Conservation (phyloP, 805 yeast species). For the Saturnispora besseyi region DNA sequence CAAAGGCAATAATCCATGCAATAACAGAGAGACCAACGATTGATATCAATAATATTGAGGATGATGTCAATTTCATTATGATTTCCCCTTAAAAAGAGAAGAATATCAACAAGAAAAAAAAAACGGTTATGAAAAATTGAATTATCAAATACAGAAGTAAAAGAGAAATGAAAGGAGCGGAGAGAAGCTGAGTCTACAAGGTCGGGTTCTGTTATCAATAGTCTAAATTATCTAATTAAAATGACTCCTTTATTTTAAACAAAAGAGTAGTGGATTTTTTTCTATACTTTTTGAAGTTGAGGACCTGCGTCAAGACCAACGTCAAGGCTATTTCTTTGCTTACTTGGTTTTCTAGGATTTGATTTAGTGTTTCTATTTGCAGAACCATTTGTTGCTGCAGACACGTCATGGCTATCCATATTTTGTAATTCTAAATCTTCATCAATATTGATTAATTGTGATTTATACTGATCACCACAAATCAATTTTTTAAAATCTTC, state of each 20-base stretch:
- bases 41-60: not conserved
- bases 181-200: too few relatives aligned
- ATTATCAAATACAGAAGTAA: not conserved
- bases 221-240: too few relatives aligned
- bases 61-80: not conserved
- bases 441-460: not conserved
- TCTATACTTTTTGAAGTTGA: not conserved
- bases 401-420: constrained; percentile 1
- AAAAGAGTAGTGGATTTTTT: too few relatives aligned
- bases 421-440: constrained; percentile 12
- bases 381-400: not conserved
- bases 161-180: not conserved
- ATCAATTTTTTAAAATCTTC: constrained; percentile 13
- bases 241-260: too few relatives aligned
- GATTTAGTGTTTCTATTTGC: not conserved
- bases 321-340: constrained; percentile 7
- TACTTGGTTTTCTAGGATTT: constrained; percentile 3
- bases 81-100: not conserved
- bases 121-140: not conserved
- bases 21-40: constrained; percentile 25
- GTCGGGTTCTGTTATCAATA: too few relatives aligned
- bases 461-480: not conserved
- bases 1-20: constrained; percentile 84
- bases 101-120: not conserved
- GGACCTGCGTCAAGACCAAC: not conserved